Base-by-base conservation (phyloP, 768 basidiomycete species). In the Tephrocybe sp. region DNA sequence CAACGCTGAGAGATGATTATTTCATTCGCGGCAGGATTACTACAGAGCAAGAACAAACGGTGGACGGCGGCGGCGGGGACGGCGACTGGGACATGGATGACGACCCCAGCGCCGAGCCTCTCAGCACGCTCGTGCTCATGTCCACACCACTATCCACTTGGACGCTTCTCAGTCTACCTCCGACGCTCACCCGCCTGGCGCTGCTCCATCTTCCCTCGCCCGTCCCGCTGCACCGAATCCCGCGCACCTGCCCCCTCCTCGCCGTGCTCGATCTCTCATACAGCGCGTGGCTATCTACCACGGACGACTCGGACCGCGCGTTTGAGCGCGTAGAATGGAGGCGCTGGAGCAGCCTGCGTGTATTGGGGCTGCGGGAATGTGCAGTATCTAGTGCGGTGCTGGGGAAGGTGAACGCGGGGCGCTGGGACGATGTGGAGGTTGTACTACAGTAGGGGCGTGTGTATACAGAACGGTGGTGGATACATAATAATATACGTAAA, bases 191-290 rank as follows among this genome's bases (percentile, higher is more conserved):
- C 1, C 79, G 74, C 43, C 69, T 90, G 37, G 80, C 78, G 17
- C 74, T 89, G 23, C 58, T 89, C 54, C 69, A 78, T 39, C 63
- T 88, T 28, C 68, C 76, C 1, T 50, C 67, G 5, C 70, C 76
- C 0, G 65, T 84, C 15, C 70, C 81, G 1, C 60, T 90, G 17
- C 76, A 83, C 55, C 73, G 83, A 54, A 66, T 90, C 32, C 80
- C 86, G 0, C 68, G 65, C 10, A 61, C 77, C 12, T 86, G 84
- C 56, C 88, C 88, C 0, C 64, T 84, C n/a, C 68, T 90, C 23
- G 68, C 77, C 18, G 60, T 84, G 21, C 64, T 90, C 28, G 88
- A 90, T 61, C 63, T 90, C 41, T 90, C 88, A 0, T 87, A 78
- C 62, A 90, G 89, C 50, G 36, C 50, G 1, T 79, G 77, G 77